Percentiles rank a stretch among this genome's conserved stretches.
phyloP scores from a whole-genome alignment of 306 rosid species.

The Begonia masoniana region DNA sequence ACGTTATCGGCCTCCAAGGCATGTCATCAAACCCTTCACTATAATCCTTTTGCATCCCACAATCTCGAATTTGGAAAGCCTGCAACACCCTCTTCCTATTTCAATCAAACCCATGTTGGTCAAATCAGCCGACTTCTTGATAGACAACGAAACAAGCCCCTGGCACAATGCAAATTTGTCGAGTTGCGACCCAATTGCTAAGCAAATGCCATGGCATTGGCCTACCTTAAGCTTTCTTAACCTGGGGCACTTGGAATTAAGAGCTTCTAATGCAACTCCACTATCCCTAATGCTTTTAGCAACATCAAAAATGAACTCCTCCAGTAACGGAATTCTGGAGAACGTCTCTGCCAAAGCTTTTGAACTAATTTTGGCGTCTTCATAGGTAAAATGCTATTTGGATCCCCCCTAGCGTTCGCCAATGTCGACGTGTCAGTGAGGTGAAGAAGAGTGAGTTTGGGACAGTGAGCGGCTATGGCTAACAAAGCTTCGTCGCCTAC shows the following conservation, averaged over 20 bases:
- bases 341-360: constrained; percentile 44
- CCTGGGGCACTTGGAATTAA: constrained; percentile 51
- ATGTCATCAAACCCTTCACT: too few relatives aligned
- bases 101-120: constrained; percentile 86
- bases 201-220: constrained; percentile 73
- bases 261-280: constrained; percentile 56
- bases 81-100: constrained; percentile 76
- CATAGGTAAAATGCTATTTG: constrained; percentile 24
- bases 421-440: constrained; percentile 57
- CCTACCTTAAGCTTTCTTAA: constrained; percentile 58
- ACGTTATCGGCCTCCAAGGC: too few relatives aligned
- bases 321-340: constrained; percentile 54
- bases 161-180: constrained; percentile 77
- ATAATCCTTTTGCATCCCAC: too few relatives aligned
- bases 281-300: constrained; percentile 64
- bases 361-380: constrained; percentile 51
- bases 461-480: constrained; percentile 44
- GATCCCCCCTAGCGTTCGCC: constrained; percentile 40
- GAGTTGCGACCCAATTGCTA: constrained; percentile 54
- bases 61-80: too few relatives aligned
- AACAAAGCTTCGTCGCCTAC: constrained; percentile 62
- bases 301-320: constrained; percentile 72
- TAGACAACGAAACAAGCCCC: constrained; percentile 51
- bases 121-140: constrained; percentile 58
- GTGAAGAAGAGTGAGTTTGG: constrained; percentile 55